Evolutionary conservation across 2,329 filamentous ascomycete species (phyloP), one percentile per base, ranked within the genome.

Genomic region (Hymenoscyphus infarciens): DNA sequence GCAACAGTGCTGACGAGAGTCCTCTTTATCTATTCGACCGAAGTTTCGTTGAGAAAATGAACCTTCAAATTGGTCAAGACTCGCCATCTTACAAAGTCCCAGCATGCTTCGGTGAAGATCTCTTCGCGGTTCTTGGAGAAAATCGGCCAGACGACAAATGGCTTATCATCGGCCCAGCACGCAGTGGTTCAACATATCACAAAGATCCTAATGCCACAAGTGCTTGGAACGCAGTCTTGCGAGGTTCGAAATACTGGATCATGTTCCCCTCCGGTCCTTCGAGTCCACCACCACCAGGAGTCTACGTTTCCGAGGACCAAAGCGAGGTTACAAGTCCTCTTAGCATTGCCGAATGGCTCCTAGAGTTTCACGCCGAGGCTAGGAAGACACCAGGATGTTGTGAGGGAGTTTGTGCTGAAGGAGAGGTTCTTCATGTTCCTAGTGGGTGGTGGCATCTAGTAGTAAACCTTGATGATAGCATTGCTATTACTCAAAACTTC

Each of bases 361-460:
- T 98, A 15, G 87, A 88, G 31, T 98, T 97, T 75, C 95, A 98
- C 73, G 84, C 83, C 1, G 89, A 93, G 72, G 95, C 94, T 10
- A 85, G 94, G 59, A 81, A 79, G 59, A 86, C 88, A 1, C 84
- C 88, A 0, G 91, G 89, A 11, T 97, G 93, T 71, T 77, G 89
- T 33, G 94, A 98, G 77, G 94, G 92, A 0, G 87, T 98, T 31
- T 98, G 94, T 73, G 77, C 79, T 15, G 85, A 87, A 52, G 94
- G 94, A 1, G 95, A 98, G 75, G 88, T 98, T 16, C 77, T 98
- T 57, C 91, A 97, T 73, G 94, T 98, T 5, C 94, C 95, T 0
- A 92, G 89, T 59, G 93, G 94, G 5, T 98, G 94, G 94, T 98
- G 95, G 87, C 94, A 98, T 79, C 80, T 98, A 35, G 95, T 98